Evolutionary conservation across 2,329 filamentous ascomycete species (phyloP), one percentile per base, ranked within the genome.

Genomic region (Xylaria multiplex): DNA sequence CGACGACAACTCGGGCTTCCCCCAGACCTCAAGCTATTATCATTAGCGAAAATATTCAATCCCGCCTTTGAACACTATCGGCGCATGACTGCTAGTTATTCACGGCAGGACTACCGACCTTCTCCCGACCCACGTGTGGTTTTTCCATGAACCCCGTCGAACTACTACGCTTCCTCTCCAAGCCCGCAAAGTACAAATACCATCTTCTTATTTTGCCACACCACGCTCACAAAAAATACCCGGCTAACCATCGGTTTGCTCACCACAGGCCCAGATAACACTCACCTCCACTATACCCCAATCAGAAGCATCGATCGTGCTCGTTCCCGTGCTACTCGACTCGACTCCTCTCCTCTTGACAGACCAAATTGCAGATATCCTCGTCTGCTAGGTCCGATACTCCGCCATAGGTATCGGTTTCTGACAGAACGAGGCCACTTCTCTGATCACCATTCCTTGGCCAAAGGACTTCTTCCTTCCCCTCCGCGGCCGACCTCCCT

Each of bases 141-240:
- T 81, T 27, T 88, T 92, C 89, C 90, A 97, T 97, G 93, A 94
- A 89, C 91, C 90, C 87, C 81, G 91, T 90, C 84, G 92, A 96
- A 82, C 89, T 96, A 78, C 88, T 97, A 79, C 92, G 93, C 84
- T 96, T 96, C 85, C 89, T 97, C 76, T 96, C 93, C 79, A 96
- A 96, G 86, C 93, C 93, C 79, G 92, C 93, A 81, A 97, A 97
- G 93, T 97, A 83, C 79, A 91, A 19, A 42, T 52, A 24, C 42
- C 50, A 55, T n/a, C 60, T 27, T 62, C 37, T 55, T 27, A 65
- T 40, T 35, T 42, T 62, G 52, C 42, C 49, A 30, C 30, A 13
- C 22, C 19, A 22, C n/a, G 4, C 30, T 32, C 14, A 3, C 6
- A 46, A 46, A 49, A 27, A 58, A 14, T 57, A 61, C 40, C 35